A percentile compares a stretch with the other conserved stretches of the same genome.
Conservation (phyloP, 2,329 filamentous ascomycete species). For the Paraconiothyrium sp. region DNA sequence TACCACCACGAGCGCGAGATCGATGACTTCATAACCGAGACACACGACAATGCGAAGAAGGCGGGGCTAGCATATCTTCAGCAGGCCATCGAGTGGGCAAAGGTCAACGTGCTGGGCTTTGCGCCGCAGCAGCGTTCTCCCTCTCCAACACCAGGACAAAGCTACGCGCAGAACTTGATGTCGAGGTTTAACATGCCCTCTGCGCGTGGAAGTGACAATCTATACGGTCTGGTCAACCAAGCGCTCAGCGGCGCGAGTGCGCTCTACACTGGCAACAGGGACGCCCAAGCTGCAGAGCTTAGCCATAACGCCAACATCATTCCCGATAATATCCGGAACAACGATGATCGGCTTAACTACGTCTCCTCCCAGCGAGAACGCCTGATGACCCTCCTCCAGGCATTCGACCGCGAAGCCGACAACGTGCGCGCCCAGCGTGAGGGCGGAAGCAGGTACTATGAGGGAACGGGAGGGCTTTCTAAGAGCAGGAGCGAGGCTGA, state of each 20-base stretch:
- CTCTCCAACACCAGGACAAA: conserved; percentile 56
- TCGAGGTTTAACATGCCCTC: conserved; percentile 85
- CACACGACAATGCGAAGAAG: conserved; percentile 79
- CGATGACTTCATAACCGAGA: conserved; percentile 84
- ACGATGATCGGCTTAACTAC: conserved; percentile 75
- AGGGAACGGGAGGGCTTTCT: conserved; percentile 64
- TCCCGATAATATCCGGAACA: conserved; percentile 71
- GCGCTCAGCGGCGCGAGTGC: conserved; percentile 73
- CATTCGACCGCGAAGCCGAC: conserved; percentile 80
- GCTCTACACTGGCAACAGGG: conserved; percentile 51
- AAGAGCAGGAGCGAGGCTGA: conserved; percentile 88
- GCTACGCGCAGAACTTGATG: conserved; percentile 83
- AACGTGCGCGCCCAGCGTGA: conserved; percentile 58
- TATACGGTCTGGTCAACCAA: conserved; percentile 80
- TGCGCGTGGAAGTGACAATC: conserved; percentile 72
- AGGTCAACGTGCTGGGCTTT: conserved; percentile 81
- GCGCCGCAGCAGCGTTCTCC: conserved; percentile 66
- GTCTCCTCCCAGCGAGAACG: conserved; percentile 82
- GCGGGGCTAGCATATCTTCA: conserved; percentile 72
- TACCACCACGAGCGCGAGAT: conserved; percentile 86
- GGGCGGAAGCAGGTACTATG: conserved; percentile 57
- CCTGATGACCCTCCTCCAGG: conserved; percentile 76
- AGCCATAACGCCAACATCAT: conserved; percentile 71
- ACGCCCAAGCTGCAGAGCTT: conserved; percentile 60
- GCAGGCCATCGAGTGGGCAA: conserved; percentile 64